Base-by-base conservation (phyloP, 1,284 basidiomycete species). In the Earliella scabrosa region DNA sequence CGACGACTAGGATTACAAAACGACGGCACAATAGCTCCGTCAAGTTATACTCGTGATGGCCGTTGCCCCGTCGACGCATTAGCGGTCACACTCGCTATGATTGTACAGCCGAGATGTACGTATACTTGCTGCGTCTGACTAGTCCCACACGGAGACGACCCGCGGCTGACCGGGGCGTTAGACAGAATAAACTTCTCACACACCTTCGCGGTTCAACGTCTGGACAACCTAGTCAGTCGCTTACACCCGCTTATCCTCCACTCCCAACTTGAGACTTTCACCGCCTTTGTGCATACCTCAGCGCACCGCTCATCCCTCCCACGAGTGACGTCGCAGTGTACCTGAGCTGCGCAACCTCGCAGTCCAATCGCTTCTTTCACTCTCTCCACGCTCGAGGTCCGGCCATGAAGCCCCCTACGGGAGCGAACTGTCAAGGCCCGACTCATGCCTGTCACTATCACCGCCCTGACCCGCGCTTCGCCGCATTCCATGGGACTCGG, bases 391-490 rank as follows among this genome's bases (percentile, higher is more conserved):
- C 35, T 14, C 43, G 43, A 21, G 21, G 32, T 21, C 7, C 45
- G 31, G 45, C 31, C 32, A 35, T 46, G 20, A 13, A 18, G 31
- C 23, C 32, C 20, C 20, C 4, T 34, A 36, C 41, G 56, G 52
- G 56, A 58, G 46, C 29, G 14, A 58, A 41, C 56, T 58, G 47
- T 50, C 51, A 50, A 36, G 13, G 9, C 32, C 4, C 38, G 26
- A 36, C 32, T 18, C 20, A 46, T 36, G 6, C 27, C 16, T 20
- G 27, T 26, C 32, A 38, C 10, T 36, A 32, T 39, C 29, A 14
- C 24, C 36, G 16, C 23, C n/a, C 27, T 36, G 27, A 46, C 29
- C 56, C 47, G 52, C 51, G 35, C 46, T 45, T 52, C 36, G 47
- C 55, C 24, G 50, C 34, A 38, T 24, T 8, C 34, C 13, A 26